Percentiles rank a stretch among this genome's conserved stretches.
phyloP scores from a whole-genome alignment of 2,329 filamentous ascomycete genomes.

The Ascochyta pisi region DNA sequence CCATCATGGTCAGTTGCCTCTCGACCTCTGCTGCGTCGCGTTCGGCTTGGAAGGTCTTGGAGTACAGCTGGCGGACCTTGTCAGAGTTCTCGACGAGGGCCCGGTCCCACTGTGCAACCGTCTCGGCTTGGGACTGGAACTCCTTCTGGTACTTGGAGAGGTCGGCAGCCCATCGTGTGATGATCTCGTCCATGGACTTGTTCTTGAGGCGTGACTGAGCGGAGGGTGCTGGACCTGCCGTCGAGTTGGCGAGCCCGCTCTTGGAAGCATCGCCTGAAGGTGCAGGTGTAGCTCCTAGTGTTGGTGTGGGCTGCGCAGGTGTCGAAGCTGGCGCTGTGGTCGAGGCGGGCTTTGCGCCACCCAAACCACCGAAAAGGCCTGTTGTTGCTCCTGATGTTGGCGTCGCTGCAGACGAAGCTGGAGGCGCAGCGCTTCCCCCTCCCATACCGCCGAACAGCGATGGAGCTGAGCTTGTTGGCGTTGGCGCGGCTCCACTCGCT shows the following conservation, averaged over 20 bases:
- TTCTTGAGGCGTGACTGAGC: slow-evolving; percentile 89
- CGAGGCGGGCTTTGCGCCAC: slow-evolving; percentile 24
- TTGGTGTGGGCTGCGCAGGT: slow-evolving; percentile 19
- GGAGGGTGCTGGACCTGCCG: slow-evolving; percentile 79
- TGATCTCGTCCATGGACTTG: slow-evolving; percentile 99
- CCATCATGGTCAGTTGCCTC: slow-evolving; percentile 85
- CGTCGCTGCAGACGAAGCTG: slow-evolving; percentile 28
- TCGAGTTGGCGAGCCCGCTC: slow-evolving; percentile 71
- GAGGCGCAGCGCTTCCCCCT: slow-evolving; percentile 23
- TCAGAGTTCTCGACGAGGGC: slow-evolving; percentile 91
- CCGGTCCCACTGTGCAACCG: slow-evolving; percentile 90
- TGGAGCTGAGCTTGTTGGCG: slow-evolving; percentile 26
- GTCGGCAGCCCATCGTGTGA: slow-evolving; percentile 95
- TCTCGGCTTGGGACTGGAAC: slow-evolving; percentile 87
- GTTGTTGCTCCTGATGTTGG: slow-evolving; percentile 20
- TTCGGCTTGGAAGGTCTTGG: slow-evolving; percentile 91
- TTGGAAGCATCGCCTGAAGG: slow-evolving; percentile 33
- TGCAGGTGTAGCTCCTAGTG: slow-evolving; percentile 26
- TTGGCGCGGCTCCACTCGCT: slow-evolving; percentile 27
- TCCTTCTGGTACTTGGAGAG: slow-evolving; percentile 96
- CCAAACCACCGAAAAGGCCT: slow-evolving; percentile 26
- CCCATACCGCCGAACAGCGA: slow-evolving; percentile 30
- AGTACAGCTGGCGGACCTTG: slow-evolving; percentile 92
- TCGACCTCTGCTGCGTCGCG: slow-evolving; percentile 93
- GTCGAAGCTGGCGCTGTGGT: slow-evolving; percentile 31